Evolutionary conservation across 225 moss, liverwort and hornwort species (phyloP).

Genomic region (Neckera pumila): DNA sequence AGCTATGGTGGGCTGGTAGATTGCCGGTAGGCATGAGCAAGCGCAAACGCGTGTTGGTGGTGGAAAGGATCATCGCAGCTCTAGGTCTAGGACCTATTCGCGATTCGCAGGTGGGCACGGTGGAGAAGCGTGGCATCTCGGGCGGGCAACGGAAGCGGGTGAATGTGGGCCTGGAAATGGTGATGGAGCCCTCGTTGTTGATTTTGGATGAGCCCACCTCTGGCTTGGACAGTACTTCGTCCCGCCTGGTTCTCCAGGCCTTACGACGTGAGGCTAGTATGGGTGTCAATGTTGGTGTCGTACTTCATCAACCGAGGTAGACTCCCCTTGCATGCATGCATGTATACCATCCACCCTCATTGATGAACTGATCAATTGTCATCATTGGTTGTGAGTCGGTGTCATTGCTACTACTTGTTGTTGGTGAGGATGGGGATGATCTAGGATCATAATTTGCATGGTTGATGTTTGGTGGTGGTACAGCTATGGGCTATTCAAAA

Average conservation of each 20-base stretch:
- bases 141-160: conserved; percentile 97
- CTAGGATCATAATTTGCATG: not conserved
- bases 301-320: conserved; percentile 93
- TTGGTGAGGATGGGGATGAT: not conserved
- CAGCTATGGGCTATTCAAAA: conserved; percentile 77
- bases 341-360: not conserved
- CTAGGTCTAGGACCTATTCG: conserved; percentile 63
- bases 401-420: not conserved
- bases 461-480: not conserved
- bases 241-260: conserved; percentile 75
- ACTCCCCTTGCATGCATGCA: not conserved
- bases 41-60: conserved; percentile 69
- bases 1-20: conserved; percentile 12
- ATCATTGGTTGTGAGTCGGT: not conserved
- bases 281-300: conserved; percentile 85
- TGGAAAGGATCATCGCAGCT: conserved; percentile 76
- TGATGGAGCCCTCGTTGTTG: conserved; percentile 84
- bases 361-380: not conserved
- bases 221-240: conserved; percentile 85
- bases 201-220: conserved; percentile 95
- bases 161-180: conserved; percentile 88
- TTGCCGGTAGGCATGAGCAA: conserved; percentile 51
- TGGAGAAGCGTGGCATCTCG: conserved; percentile 92
- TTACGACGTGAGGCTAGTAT: conserved; percentile 68
- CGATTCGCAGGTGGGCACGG: conserved; percentile 75